A percentile compares a stretch with the other conserved stretches of the same genome.
Conservation (phyloP, 2,329 filamentous ascomycete species). For the Colletotrichum orchidophilum region DNA sequence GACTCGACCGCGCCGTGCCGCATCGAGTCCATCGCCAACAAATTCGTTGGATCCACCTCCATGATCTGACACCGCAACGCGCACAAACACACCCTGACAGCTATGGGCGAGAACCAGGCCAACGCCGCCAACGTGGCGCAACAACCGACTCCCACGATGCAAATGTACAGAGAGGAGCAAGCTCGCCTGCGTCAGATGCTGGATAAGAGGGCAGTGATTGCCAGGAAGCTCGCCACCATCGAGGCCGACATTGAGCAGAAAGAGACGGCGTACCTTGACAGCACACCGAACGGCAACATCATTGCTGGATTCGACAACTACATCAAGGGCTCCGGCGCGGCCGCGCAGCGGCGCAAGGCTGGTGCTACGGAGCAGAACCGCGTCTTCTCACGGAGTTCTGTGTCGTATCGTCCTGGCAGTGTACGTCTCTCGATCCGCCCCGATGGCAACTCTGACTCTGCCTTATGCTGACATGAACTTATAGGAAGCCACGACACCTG, state of each 20-base stretch:
- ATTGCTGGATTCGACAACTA: conserved; percentile 98
- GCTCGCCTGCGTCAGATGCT: conserved; percentile 58
- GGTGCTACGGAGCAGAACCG: conserved; percentile 75
- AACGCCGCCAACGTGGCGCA: conserved; percentile 35
- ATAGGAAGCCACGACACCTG: conserved; percentile 55
- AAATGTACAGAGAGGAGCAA: conserved; percentile 62
- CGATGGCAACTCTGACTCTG: not conserved
- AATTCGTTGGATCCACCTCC: not conserved
- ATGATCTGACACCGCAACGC: not conserved
- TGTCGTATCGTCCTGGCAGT: conserved; percentile 62
- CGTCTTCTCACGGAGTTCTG: conserved; percentile 75
- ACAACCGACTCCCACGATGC: conserved; percentile 45
- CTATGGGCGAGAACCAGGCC: conserved; percentile 33
- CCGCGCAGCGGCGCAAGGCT: conserved; percentile 70
- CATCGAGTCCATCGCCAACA: conserved; percentile 12
- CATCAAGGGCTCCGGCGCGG: conserved; percentile 84
- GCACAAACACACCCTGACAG: not conserved
- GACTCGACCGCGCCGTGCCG: conserved; percentile 5
- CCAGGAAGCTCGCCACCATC: conserved; percentile 45
- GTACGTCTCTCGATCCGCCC: not conserved
- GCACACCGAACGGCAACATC: conserved; percentile 90
- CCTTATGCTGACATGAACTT: conserved; percentile 8
- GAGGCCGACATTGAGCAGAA: conserved; percentile 88
- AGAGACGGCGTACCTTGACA: conserved; percentile 90
- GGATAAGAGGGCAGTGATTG: conserved; percentile 48